Percentiles rank a stretch among this genome's conserved stretches.
Evolutionary conservation across 345 rosid genomes (phyloP).

Genomic region (Rhodamnia argentea): DNA sequence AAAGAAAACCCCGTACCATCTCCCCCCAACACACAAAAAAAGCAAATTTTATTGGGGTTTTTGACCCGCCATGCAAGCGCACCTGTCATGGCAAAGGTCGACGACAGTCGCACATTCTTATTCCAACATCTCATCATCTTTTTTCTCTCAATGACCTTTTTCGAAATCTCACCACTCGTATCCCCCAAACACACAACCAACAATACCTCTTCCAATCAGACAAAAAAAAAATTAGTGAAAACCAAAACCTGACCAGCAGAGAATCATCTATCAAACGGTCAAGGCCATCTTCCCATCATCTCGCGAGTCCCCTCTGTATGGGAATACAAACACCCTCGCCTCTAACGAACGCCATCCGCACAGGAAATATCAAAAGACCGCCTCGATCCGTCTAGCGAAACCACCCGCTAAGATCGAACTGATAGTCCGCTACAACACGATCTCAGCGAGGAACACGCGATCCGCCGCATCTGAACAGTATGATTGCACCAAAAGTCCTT

Average conservation of each 20-base stretch:
- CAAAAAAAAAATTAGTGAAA: not conserved
- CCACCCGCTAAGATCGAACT: not conserved
- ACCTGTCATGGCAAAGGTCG: conserved; percentile 18
- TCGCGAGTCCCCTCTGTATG: not conserved
- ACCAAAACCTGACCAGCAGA: not conserved
- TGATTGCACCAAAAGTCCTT: not conserved
- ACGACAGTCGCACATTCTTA: not conserved
- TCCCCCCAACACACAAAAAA: not conserved
- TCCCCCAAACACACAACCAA: not conserved
- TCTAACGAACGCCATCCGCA: not conserved
- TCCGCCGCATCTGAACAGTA: not conserved
- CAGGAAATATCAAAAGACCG: not conserved
- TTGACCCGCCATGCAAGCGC: conserved; percentile 22
- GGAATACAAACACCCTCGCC: not conserved
- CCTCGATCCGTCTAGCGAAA: not conserved
- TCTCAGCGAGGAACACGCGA: not conserved
- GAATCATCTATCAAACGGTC: not conserved
- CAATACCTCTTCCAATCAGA: not conserved
- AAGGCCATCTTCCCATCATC: not conserved
- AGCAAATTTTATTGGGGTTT: not conserved
- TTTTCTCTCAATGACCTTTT: not conserved
- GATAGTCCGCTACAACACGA: not conserved
- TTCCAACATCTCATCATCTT: not conserved
- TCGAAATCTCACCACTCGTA: not conserved
- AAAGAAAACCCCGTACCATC: conserved; percentile 8